Evolutionary conservation across 2,329 filamentous ascomycete genomes (phyloP).

Genomic region (Colletotrichum shisoi): DNA sequence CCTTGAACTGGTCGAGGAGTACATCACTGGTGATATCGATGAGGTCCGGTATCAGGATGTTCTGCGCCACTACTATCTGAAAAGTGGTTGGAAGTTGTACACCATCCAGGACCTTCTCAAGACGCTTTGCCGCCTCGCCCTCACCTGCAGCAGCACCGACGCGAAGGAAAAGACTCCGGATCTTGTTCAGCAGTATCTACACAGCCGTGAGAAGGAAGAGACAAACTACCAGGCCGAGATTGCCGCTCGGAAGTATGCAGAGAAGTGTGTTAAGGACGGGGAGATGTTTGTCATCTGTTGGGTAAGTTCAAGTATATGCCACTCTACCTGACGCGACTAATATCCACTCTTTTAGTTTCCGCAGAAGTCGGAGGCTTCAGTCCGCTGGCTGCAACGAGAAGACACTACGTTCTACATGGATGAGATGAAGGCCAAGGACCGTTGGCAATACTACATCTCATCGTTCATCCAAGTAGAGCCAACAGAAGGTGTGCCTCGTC

Average conservation of each 20-base stretch:
- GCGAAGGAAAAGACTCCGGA: slow-evolving; percentile 93
- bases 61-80: slow-evolving; percentile 88
- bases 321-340: slow-evolving; percentile 44
- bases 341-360: slow-evolving; percentile 64
- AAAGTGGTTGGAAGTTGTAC: slow-evolving; percentile 91
- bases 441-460: slow-evolving; percentile 96
- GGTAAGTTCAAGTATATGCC: slow-evolving; percentile 66
- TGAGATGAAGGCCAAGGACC: slow-evolving; percentile 81
- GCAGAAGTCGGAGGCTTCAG: slow-evolving; percentile 70
- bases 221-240: slow-evolving; percentile 92
- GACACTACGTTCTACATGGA: slow-evolving; percentile 85
- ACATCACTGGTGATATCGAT: slow-evolving; percentile 82
- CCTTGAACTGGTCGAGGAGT: slow-evolving; percentile 84
- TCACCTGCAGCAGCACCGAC: slow-evolving; percentile 84
- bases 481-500: slow-evolving; percentile 77
- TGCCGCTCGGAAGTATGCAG: slow-evolving; percentile 87
- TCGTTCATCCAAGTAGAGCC: slow-evolving; percentile 88
- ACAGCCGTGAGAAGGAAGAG: slow-evolving; percentile 80
- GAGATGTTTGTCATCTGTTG: slow-evolving; percentile 91
- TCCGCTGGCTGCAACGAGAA: slow-evolving; percentile 74
- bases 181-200: slow-evolving; percentile 85
- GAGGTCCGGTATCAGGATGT: slow-evolving; percentile 87
- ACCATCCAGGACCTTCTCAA: slow-evolving; percentile 88
- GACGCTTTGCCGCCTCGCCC: slow-evolving; percentile 79
- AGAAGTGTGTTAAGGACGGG: slow-evolving; percentile 90